Evolutionary conservation across 2,329 filamentous ascomycete species (phyloP).

Genomic region (Trichoderma sp.): DNA sequence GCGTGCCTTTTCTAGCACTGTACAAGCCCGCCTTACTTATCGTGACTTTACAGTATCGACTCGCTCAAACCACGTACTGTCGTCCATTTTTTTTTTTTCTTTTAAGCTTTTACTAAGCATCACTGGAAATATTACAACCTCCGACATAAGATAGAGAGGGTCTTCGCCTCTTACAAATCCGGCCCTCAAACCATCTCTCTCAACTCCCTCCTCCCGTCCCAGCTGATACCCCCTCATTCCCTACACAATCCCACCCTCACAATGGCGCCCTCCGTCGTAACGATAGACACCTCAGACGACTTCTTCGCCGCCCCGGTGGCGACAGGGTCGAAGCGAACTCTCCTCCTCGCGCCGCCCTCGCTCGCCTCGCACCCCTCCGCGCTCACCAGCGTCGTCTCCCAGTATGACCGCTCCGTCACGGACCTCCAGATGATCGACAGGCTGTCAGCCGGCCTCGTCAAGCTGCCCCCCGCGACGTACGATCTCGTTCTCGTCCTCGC

Average conservation of each 20-base stretch:
- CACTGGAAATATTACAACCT: conserved; percentile 20
- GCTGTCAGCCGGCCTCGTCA: conserved; percentile 76
- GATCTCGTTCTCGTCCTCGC: conserved; percentile 82
- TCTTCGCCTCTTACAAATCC: conserved; percentile 22
- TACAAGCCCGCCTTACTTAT: not conserved
- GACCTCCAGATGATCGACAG: conserved; percentile 99
- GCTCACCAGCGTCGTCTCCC: conserved; percentile 69
- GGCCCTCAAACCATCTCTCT: not conserved
- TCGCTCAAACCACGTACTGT: not conserved
- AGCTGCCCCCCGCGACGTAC: conserved; percentile 76
- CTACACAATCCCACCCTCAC: not conserved
- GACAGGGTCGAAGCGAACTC: conserved; percentile 57
- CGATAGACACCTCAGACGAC: conserved; percentile 59
- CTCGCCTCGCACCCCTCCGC: conserved; percentile 82
- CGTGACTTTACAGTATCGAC: conserved; percentile 12
- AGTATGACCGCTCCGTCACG: conserved; percentile 73
- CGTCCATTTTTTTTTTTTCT: conserved; percentile 1
- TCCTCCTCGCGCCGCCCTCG: conserved; percentile 88
- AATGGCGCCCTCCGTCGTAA: conserved; percentile 57
- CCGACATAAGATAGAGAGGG: conserved; percentile 6
- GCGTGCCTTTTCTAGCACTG: conserved; percentile 12
- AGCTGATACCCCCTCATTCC: not conserved
- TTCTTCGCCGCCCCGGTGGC: conserved; percentile 44
- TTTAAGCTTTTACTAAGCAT: conserved; percentile 27
- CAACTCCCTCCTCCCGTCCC: conserved; percentile 1